Percentiles rank a stretch among this genome's conserved stretches.
phyloP scores from a whole-genome alignment of 2,329 filamentous ascomycete species.

The Helotiales sp. region DNA sequence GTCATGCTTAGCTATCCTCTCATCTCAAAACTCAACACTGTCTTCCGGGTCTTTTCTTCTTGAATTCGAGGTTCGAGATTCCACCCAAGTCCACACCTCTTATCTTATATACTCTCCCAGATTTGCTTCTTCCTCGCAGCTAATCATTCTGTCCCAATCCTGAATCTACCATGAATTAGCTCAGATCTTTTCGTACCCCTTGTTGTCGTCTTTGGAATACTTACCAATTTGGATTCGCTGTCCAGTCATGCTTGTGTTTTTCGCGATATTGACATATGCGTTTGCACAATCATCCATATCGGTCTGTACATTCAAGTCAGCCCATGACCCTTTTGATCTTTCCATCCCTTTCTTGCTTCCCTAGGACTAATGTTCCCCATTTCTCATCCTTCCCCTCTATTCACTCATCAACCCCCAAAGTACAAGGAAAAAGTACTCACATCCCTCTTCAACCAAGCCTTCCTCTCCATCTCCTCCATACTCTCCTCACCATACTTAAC shows the following conservation, averaged over 20 bases:
- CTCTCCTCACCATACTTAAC: slow-evolving; percentile 51
- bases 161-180: slow-evolving; percentile 13
- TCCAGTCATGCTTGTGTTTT: slow-evolving; percentile 42
- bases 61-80: too few species aligned
- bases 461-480: slow-evolving; percentile 49
- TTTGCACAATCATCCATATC: slow-evolving; percentile 54
- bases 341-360: background rate
- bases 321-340: background rate
- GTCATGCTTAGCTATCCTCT: background rate
- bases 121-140: background rate
- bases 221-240: slow-evolving; percentile 35
- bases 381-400: too few species aligned
- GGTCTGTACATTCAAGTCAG: slow-evolving; percentile 35
- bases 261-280: slow-evolving; percentile 53
- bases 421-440: slow-evolving; percentile 37
- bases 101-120: background rate
- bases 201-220: slow-evolving; percentile 6
- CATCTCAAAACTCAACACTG: background rate
- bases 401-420: background rate
- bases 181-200: background rate
- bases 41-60: too few species aligned
- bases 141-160: slow-evolving; percentile 20
- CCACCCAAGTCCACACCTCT: background rate
- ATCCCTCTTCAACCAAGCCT: slow-evolving; percentile 54
- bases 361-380: too few species aligned